A percentile compares a stretch with the other conserved stretches of the same genome.
Evolutionary conservation across 495 filamentous ascomycete species (phyloP).

Genomic region (Talaromyces adpressus): DNA sequence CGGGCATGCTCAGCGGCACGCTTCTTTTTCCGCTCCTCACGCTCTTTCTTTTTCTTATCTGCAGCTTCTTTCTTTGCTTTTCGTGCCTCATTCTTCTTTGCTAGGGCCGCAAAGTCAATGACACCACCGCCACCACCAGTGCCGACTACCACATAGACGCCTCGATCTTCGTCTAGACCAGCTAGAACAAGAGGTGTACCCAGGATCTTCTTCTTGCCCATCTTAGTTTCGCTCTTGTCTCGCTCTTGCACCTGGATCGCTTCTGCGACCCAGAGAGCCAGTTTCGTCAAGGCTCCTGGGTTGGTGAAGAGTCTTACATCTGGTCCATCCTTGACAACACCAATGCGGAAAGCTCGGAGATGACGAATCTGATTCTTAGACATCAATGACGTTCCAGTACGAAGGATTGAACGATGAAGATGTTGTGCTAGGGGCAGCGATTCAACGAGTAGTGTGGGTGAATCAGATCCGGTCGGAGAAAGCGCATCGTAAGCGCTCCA

Average conservation of each 20-base stretch:
- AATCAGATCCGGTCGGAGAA: conserved; percentile 31
- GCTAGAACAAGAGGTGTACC: conserved; percentile 86
- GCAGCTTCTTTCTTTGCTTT: conserved; percentile 52
- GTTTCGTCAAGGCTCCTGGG: conserved; percentile 83
- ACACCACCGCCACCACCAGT: conserved; percentile 66
- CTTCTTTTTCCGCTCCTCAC: conserved; percentile 48
- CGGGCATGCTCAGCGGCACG: conserved; percentile 38
- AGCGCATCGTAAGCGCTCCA: conserved; percentile 94
- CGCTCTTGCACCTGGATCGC: conserved; percentile 84
- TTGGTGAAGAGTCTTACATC: conserved; percentile 86
- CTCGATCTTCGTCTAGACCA: conserved; percentile 77
- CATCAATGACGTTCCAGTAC: conserved; percentile 82
- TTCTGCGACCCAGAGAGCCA: conserved; percentile 90
- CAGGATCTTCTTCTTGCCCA: conserved; percentile 46
- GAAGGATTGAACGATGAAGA: conserved; percentile 87
- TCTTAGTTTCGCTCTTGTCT: conserved; percentile 63
- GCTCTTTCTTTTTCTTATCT: conserved; percentile 54
- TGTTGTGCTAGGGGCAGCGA: conserved; percentile 80
- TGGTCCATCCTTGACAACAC: conserved; percentile 89
- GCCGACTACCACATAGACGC: conserved; percentile 86
- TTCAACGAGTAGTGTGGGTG: conserved; percentile 46
- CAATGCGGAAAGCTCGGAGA: conserved; percentile 86
- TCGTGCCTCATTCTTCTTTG: conserved; percentile 58
- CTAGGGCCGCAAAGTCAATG: conserved; percentile 54
- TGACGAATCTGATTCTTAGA: conserved; percentile 92